Percentiles rank a stretch among this genome's conserved stretches.
These are phyloP conservation scores for Geotrichum reessii DNA, from an alignment of 1,139 yeast genomes.

Conservation along the genomic window DNA sequence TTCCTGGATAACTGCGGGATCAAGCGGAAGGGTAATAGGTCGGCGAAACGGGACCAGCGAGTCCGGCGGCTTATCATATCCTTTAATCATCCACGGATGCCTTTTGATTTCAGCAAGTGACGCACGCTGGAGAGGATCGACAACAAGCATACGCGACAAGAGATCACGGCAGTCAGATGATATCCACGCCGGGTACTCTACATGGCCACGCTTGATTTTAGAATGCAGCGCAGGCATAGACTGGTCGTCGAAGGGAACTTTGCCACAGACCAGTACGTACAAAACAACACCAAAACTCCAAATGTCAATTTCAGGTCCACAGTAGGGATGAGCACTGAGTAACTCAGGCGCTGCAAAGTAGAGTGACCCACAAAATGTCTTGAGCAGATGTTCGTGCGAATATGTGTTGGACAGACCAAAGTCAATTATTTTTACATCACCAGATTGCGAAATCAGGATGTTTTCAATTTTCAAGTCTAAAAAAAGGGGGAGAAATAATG, in stretches of 20 bases:
- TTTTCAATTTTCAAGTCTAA: conserved; percentile 88
- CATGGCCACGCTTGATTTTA: conserved; percentile 86
- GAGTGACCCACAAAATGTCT: conserved; percentile 94
- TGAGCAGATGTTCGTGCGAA: conserved; percentile 63
- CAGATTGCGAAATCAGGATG: conserved; percentile 87
- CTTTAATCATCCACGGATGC: conserved; percentile 95
- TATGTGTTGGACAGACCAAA: conserved; percentile 90
- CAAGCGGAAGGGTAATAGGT: conserved; percentile 72
- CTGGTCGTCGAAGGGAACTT: conserved; percentile 96
- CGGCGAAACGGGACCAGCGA: conserved; percentile 69
- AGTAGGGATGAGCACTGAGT: conserved; percentile 83
- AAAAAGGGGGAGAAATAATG: neutral
- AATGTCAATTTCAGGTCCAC: conserved; percentile 95
- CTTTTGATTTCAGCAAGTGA: conserved; percentile 67
- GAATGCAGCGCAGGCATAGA: conserved; percentile 89
- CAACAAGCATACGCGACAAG: conserved; percentile 84
- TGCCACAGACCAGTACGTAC: conserved; percentile 92
- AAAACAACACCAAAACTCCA: conserved; percentile 98
- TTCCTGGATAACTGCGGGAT: conserved; percentile 61
- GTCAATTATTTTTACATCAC: conserved; percentile 92
- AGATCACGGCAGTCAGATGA: conserved; percentile 80
- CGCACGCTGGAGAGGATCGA: conserved; percentile 79
- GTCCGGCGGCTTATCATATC: conserved; percentile 69
- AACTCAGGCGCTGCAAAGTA: conserved; percentile 98
- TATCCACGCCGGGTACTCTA: conserved; percentile 82